These are phyloP conservation scores for Phalaenopsis aphrodite DNA, from an alignment of 106 monocot species.

Conservation along the genomic window DNA sequence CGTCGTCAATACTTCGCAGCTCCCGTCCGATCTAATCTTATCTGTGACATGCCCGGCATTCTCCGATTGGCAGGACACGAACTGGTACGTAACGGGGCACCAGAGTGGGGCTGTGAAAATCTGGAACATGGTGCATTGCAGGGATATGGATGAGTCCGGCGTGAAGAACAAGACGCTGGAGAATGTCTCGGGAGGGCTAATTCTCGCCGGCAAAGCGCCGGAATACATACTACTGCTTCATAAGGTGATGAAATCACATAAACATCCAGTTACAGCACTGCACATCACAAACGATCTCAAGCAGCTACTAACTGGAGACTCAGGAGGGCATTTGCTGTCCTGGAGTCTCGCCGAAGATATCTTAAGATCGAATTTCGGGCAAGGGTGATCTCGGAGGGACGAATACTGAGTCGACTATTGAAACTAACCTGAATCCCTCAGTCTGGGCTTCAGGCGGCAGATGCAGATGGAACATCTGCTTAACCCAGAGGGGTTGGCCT, in stretches of 20 bases:
- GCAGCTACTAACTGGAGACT: conserved; percentile 83
- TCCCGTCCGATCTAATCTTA: conserved; percentile 83
- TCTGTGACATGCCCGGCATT: conserved; percentile 46
- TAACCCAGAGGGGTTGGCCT: neutral
- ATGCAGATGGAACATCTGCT: neutral
- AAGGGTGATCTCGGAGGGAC: conserved; percentile 11
- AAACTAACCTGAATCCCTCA: neutral
- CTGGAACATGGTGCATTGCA: conserved; percentile 91
- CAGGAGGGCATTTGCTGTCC: conserved; percentile 57
- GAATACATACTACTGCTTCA: conserved; percentile 71
- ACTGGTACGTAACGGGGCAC: conserved; percentile 93
- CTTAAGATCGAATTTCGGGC: conserved; percentile 29
- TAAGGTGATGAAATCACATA: conserved; percentile 78
- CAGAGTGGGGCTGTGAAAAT: conserved; percentile 95
- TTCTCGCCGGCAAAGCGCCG: conserved; percentile 19
- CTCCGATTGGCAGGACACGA: conserved; percentile 87
- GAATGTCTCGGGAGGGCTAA: conserved; percentile 19
- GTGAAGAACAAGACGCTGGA: conserved; percentile 23
- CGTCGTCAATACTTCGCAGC: conserved; percentile 81
- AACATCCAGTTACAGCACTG: conserved; percentile 81
- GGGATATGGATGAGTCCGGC: conserved; percentile 21
- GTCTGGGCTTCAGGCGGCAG: neutral
- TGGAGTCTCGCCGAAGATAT: conserved; percentile 79
- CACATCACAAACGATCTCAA: conserved; percentile 66
- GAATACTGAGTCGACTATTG: neutral